phyloP scores from a whole-genome alignment of 139 green algal species.

The Tetratostichococcus sp. region DNA sequence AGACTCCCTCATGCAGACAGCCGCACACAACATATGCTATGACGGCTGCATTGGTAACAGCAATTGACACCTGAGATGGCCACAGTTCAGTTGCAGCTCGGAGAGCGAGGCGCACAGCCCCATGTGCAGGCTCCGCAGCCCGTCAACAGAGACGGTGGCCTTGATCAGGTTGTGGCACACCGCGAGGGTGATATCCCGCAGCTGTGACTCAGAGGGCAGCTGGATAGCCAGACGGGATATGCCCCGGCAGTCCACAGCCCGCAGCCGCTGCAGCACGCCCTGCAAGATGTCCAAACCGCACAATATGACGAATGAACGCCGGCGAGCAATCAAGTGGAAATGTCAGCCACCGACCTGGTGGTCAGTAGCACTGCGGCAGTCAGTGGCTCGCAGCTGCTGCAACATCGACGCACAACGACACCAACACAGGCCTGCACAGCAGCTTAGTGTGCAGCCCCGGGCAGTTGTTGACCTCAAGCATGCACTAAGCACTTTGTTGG shows the following conservation, averaged over 20 bases:
- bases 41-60: neutral
- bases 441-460: no score
- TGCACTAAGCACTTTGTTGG: no score
- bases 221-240: neutral
- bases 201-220: neutral
- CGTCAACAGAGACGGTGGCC: neutral
- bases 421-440: no score
- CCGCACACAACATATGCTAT: neutral
- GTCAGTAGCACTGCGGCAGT: no score
- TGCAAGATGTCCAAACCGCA: neutral
- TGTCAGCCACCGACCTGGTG: no score
- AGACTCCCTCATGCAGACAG: no score
- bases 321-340: no score
- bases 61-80: neutral
- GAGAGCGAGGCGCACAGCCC: neutral
- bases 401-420: neutral
- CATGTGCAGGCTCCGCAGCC: neutral
- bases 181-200: neutral
- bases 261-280: neutral
- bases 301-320: no score
- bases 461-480: no score
- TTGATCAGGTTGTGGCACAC: neutral
- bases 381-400: neutral
- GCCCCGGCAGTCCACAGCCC: neutral
- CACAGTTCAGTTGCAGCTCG: neutral